phyloP scores from a whole-genome alignment of 352 stramenopile species.

The Phytophthora cactorum region DNA sequence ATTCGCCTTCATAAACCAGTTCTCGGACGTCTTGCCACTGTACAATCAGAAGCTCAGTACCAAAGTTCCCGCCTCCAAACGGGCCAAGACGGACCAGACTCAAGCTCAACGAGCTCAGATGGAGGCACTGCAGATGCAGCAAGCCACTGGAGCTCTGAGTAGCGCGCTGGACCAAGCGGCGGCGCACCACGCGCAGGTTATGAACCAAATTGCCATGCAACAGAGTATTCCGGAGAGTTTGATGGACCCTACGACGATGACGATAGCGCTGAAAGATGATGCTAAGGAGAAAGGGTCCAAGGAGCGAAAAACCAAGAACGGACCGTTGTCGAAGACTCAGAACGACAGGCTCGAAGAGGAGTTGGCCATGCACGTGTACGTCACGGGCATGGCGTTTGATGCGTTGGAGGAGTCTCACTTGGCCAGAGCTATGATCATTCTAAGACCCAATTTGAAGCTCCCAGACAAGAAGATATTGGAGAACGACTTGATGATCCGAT shows the following conservation, averaged over 20 bases:
- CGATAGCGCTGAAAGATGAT: conserved; percentile 60
- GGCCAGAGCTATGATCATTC: conserved; percentile 63
- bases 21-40: conserved; percentile 78
- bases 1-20: conserved; percentile 81
- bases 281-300: conserved; percentile 40
- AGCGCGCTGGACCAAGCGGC: conserved; percentile 55
- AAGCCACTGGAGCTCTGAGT: conserved; percentile 30
- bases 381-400: conserved; percentile 83
- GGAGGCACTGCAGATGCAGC: conserved; percentile 14
- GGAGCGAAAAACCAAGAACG: conserved; percentile 46
- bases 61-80: conserved; percentile 71
- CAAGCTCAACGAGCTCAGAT: conserved; percentile 19
- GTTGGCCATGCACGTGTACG: conserved; percentile 83
- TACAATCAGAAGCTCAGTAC: conserved; percentile 87
- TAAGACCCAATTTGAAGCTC: conserved; percentile 63
- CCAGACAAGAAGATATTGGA: conserved; percentile 79
- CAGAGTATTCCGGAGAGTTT: conserved; percentile 71
- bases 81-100: conserved; percentile 47
- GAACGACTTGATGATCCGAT: conserved; percentile 63
- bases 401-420: conserved; percentile 76
- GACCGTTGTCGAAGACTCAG: conserved; percentile 66
- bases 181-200: conserved; percentile 66
- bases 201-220: conserved; percentile 82
- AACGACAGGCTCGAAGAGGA: conserved; percentile 79
- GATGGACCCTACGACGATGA: conserved; percentile 64